Conservation (phyloP, 331 rosid genomes). For the Malus hybrid region DNA sequence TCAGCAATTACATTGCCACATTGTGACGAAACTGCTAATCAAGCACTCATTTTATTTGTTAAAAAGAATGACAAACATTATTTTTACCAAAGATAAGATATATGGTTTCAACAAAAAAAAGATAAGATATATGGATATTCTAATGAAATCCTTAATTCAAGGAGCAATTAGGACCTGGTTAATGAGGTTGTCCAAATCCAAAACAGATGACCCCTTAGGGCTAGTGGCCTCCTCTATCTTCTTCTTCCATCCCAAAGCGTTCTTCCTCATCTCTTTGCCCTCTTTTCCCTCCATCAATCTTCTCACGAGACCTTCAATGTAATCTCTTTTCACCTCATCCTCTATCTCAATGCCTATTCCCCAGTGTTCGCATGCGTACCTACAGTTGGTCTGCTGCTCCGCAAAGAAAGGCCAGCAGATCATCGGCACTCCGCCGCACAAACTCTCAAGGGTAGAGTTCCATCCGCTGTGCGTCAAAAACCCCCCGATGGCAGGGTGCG, state of each 20-base stretch:
- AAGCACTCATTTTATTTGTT: no score
- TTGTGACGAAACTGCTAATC: no score
- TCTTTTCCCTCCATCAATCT: constrained; percentile 42
- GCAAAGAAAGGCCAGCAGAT: constrained; percentile 40
- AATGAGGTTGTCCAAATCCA: constrained; percentile 27
- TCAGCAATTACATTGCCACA: no score
- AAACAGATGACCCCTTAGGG: constrained; percentile 29
- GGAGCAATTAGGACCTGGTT: constrained; percentile 10
- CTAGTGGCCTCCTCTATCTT: constrained; percentile 16
- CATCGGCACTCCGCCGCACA: constrained; percentile 26
- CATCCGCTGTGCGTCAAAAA: constrained; percentile 42
- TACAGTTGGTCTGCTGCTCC: constrained; percentile 42
- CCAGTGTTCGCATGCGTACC: constrained; percentile 42
- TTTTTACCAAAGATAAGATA: no score
- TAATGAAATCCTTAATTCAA: not conserved
- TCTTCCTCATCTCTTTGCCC: constrained; percentile 35
- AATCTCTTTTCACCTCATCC: constrained; percentile 30
- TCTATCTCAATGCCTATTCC: constrained; percentile 62
- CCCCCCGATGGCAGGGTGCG: constrained; percentile 35
- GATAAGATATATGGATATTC: no score
- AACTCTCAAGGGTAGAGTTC: constrained; percentile 34
- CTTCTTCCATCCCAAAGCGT: constrained; percentile 38
- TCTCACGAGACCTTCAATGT: constrained; percentile 36
- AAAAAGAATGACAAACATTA: no score
- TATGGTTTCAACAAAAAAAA: no score